Evolutionary conservation across 2,329 filamentous ascomycete genomes (phyloP), one percentile per base, ranked within the genome.

Genomic region (Davidsoniella eucalypti): DNA sequence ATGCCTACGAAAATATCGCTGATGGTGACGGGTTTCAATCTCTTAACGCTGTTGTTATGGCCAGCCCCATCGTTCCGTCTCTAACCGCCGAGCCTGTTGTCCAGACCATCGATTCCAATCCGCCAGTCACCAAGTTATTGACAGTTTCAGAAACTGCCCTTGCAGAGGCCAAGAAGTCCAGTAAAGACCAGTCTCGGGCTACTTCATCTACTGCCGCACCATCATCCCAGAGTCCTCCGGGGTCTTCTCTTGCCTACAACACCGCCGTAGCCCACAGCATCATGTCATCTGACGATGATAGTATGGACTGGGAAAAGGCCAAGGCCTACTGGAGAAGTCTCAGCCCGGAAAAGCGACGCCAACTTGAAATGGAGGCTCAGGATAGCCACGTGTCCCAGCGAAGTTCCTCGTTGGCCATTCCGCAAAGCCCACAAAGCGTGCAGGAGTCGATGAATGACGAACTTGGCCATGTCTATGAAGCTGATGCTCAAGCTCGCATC

Each of bases 1-100:
- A 88, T 62, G 84, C 84, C 1, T 81, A 81, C 49, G 84, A 88
- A 62, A 81, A 87, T 54, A 66, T 82, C 0, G 76, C 75, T 0
- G 79, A 85, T 12, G 79, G 82, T 38, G 73, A 72, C 2, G 83
- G 80, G 0, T 88, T 86, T 58, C 69, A 78, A 58, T 87, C 82
- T 4, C 68, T 88, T 6, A 73, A 87, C 61, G 84, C 84, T 9
- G 75, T 87, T 7, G 71, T 86, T 1, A 44, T 45, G 33, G 74
- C 80, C 17, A 77, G 71, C 44, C 77, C 82, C 3, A 57, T 68
- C 1, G 55, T 59, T 47, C 55, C 61, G n/a, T 43, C 47, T 29
- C 16, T 29, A 4, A 44, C 40, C 14, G 9, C 33, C 7, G 18
- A 26, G 26, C n/a, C 37, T 2, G 6, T 41, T 7, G 42, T 42